Base-by-base conservation (phyloP, 495 filamentous ascomycete genomes). In the Penicillium samsonianum region DNA sequence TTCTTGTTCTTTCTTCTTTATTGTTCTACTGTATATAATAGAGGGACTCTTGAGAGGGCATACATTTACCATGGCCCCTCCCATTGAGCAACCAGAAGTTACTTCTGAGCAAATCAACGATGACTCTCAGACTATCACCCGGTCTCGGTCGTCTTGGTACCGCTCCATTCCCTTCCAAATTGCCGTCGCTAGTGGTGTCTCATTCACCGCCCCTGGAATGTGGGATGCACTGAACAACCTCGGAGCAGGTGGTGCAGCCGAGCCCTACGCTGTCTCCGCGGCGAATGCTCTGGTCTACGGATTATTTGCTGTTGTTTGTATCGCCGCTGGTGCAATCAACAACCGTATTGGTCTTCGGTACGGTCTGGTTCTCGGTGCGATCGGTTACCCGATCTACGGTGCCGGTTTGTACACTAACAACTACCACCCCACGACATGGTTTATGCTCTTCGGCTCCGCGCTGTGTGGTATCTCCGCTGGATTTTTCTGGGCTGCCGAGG, bases 341-440 rank as follows among this genome's bases (percentile, higher is more conserved):
- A 74, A 77, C 55, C 81, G 79, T 45, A 82, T 87, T 47, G 84
- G 84, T 26, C 80, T 87, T 58, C 82, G 82, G 49, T 80, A 76
- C 35, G 79, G 83, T 7, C 62, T 88, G 33, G 76, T 84, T 11
- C 68, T 87, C 33, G 85, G 85, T 28, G 82, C 82, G 42, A 65
- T 73, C 23, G 71, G 69, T 12, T 73, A 73, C 50, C 71, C 71
- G 2, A 73, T 73, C 49, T 73, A 73, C 8, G 69, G 69, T 1
- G 85, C 84, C 12, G 84, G 83, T 17, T 68, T 88, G 2, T 87
- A 88, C 64, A 80, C 78, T 50, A 88, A 88, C 60, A 87, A 85
- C 66, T 77, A 84, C 30, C 84, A 75, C 58, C 79, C 82, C 11
- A 85, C 73, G 28, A 78, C 82, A 48, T 88, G 85, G 85, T 75